Evolutionary conservation across 306 rosid species (phyloP), one percentile per base, ranked within the genome.

Genomic region (Quercus mongolica): DNA sequence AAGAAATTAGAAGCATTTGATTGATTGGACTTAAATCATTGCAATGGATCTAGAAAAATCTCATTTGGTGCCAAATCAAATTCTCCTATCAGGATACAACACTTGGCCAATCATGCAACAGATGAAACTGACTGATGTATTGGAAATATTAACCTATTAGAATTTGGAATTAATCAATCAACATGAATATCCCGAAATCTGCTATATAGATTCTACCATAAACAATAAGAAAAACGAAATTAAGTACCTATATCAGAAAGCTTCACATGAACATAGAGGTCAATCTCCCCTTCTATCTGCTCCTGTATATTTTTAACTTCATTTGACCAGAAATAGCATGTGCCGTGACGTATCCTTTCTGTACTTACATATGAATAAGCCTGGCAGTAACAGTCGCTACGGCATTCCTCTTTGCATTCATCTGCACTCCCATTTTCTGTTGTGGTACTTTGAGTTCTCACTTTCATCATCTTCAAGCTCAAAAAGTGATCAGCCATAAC

Each of bases 351-450:
- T 1, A 0, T 7, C 14, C 0, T 13, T 5, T 4, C 49, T 2
- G 19, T 41, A 3, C 0, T 46, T 46, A 2, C 0, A 87, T 77
- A 82, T 4, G 90, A 79, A 80, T 83, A 90, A 54, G 89, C 94
- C 52, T 57, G 74, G 59, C 94, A 88, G 19, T 0, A 0, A 72
- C 83, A 81, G 13, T 0, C 5, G 0, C 2, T 15, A 6, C 26
- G 56, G 87, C 94, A 88, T 2, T 46, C 13, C 8, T 0, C 0
- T 67, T 6, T 31, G 61, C 92, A 90, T 1, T 80, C 71, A 19
- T 10, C 28, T 70, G 85, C 88, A 28, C 15, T 74, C 21, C 1
- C 52, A 2, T 15, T 3, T 3, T 1, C 0, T 0, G 5, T 0
- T 0, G 11, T 57, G 5, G 0, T 0, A 21, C 7, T 6, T 79